phyloP scores from a whole-genome alignment of 768 basidiomycete species.

The Candolleomyces efflorescens region DNA sequence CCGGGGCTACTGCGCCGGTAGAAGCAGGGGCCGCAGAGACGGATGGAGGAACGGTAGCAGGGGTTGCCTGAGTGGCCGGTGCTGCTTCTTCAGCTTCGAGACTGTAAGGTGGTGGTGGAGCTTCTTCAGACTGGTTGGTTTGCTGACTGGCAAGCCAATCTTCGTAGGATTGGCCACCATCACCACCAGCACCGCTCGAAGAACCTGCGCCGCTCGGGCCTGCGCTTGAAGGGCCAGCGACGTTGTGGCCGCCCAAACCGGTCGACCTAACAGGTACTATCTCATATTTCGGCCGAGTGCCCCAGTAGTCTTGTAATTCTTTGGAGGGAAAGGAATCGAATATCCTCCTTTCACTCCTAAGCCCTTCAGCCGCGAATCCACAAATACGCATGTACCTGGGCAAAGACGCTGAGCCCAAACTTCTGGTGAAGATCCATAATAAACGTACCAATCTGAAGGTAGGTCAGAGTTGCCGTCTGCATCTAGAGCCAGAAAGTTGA shows the following conservation, averaged over 20 bases:
- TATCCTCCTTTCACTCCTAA: constrained; percentile 61
- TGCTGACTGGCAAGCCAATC: constrained; percentile 46
- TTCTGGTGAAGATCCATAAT: constrained; percentile 4
- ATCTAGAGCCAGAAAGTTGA: constrained; percentile 67
- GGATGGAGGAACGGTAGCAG: constrained; percentile 4
- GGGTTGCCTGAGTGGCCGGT: constrained; percentile 8
- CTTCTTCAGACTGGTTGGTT: constrained; percentile 39
- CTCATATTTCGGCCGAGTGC: constrained; percentile 56
- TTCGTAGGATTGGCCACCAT: constrained; percentile 34
- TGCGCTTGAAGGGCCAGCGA: constrained; percentile 8
- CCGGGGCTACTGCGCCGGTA: background rate
- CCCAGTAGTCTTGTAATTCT: constrained; percentile 75
- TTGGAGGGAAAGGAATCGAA: constrained; percentile 63
- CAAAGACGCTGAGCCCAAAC: background rate
- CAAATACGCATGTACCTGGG: constrained; percentile 74
- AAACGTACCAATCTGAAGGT: constrained; percentile 71
- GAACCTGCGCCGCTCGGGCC: constrained; percentile 9
- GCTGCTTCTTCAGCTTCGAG: constrained; percentile 40
- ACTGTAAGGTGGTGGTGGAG: constrained; percentile 69
- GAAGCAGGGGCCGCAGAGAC: background rate
- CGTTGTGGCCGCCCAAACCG: constrained; percentile 23
- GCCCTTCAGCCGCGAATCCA: constrained; percentile 65
- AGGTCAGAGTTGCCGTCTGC: constrained; percentile 67
- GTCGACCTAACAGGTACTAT: constrained; percentile 26
- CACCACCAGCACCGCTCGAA: constrained; percentile 13